Conservation (phyloP, 2,329 filamentous ascomycete species). For the Orbilia javanica region DNA sequence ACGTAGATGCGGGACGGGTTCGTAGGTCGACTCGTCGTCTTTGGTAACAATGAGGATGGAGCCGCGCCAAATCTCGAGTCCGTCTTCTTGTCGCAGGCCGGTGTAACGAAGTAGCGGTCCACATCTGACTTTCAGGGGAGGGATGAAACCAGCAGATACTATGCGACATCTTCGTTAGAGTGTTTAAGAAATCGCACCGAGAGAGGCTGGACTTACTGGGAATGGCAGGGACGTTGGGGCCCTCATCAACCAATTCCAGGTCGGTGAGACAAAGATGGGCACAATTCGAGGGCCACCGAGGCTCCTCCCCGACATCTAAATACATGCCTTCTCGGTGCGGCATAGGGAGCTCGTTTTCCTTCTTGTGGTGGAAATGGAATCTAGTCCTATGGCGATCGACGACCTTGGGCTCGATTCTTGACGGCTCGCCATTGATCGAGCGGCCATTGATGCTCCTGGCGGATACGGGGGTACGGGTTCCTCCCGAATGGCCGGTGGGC, state of each 20-base stretch:
- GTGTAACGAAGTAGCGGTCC: constrained; percentile 91
- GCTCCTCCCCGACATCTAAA: constrained; percentile 42
- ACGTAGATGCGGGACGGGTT: constrained; percentile 79
- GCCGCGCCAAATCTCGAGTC: constrained; percentile 89
- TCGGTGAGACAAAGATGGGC: constrained; percentile 46
- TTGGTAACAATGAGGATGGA: constrained; percentile 95
- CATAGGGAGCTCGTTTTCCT: neutral
- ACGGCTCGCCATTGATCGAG: constrained; percentile 38
- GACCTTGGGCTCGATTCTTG: constrained; percentile 37
- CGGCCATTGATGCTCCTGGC: constrained; percentile 48
- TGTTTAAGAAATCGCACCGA: neutral
- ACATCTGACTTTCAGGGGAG: constrained; percentile 85
- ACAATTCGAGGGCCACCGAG: constrained; percentile 28
- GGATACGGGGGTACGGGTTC: constrained; percentile 36
- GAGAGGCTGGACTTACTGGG: constrained; percentile 60
- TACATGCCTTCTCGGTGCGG: constrained; percentile 41
- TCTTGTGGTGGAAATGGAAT: constrained; percentile 38
- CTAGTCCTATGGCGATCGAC: constrained; percentile 37
- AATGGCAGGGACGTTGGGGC: constrained; percentile 34
- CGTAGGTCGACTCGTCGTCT: constrained; percentile 85
- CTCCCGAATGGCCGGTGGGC: constrained; percentile 24
- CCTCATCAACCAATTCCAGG: constrained; percentile 46
- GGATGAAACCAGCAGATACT: constrained; percentile 81
- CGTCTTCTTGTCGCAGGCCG: constrained; percentile 74
- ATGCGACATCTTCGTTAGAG: constrained; percentile 9